These are phyloP conservation scores for Phialophora chinensis DNA, from an alignment of 2,329 filamentous ascomycete genomes.

Conservation along the genomic window DNA sequence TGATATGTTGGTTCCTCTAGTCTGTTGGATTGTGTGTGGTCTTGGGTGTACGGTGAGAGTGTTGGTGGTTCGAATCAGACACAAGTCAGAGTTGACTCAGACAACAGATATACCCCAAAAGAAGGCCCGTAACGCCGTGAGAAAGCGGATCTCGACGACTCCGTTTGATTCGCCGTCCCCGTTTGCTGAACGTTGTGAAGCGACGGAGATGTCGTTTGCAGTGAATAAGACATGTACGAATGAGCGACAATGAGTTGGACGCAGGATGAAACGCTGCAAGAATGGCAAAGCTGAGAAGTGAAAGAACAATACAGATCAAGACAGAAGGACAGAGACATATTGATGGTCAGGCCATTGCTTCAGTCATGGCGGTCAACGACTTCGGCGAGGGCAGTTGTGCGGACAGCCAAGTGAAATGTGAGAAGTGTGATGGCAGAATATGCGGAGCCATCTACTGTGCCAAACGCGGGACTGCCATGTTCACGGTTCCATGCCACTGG, in stretches of 20 bases:
- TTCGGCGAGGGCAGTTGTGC: constrained; percentile 9
- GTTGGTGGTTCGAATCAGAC: constrained; percentile 1
- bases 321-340: background rate
- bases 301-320: constrained; percentile 9
- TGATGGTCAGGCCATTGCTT: constrained; percentile 14
- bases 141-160: constrained; percentile 3
- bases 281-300: background rate
- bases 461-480: constrained; percentile 4
- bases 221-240: background rate
- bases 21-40: constrained; percentile 1
- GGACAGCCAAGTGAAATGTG: background rate
- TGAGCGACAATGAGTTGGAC: constrained; percentile 12
- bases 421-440: constrained; percentile 19
- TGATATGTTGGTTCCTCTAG: background rate
- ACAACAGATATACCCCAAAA: background rate
- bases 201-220: background rate
- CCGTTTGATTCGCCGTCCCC: constrained; percentile 2
- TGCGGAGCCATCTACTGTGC: constrained; percentile 8
- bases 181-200: background rate
- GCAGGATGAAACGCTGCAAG: constrained; percentile 2
- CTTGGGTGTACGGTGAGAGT: background rate
- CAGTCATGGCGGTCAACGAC: background rate
- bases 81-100: constrained; percentile 6
- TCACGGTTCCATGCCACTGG: background rate
- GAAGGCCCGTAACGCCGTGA: background rate